Base-by-base conservation (phyloP, 805 yeast genomes). In the Tetrapisispora iriomotensis region DNA sequence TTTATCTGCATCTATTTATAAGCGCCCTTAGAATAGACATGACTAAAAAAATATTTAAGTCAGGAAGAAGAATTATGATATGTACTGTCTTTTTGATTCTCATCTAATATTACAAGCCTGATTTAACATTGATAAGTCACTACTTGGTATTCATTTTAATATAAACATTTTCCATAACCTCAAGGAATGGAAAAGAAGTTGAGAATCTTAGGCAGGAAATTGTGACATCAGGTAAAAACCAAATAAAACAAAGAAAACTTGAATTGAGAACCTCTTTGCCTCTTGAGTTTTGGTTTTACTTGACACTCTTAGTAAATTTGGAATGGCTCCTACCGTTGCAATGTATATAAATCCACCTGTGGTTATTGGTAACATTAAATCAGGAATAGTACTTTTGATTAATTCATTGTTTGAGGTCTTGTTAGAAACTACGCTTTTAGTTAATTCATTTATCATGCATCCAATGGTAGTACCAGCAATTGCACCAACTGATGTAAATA, bases 291-390 rank as follows among this genome's bases (percentile, higher is more conserved):
- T 66, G 10, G 68, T 48, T 14, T 61, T 56, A 4, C 46, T 43
- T 15, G 58, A 61, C 3, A 70, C 47, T 49, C 72, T 78, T 33
- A 82, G 58, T 18, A 82, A 56, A 50, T 81, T 86, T 1, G 92
- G 90, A 28, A 82, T 73, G n/a, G 82, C 81, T 33, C 83, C 81
- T 18, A 79, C 79, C 0, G 81, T 70, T 7, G 83, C 84, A 45
- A 82, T 78, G 53, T 82, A 82, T 19, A 82, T 55, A 51, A 82
- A 77, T 6, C 84, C 83, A 45, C 90, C 92, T 1, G 87, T 82
- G 1, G 87, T 79, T 52, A 81, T 71, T 13, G 90, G 87, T 34
- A 80, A 60, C 12, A 80, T 70, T 39, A 72, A 54, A 44, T 76
- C 83, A 10, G 39, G 28, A 5, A 17, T 6, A 15, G 18, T 20